Evolutionary conservation across 2,329 filamentous ascomycete genomes (phyloP).

Genomic region (Colletotrichum lentis): DNA sequence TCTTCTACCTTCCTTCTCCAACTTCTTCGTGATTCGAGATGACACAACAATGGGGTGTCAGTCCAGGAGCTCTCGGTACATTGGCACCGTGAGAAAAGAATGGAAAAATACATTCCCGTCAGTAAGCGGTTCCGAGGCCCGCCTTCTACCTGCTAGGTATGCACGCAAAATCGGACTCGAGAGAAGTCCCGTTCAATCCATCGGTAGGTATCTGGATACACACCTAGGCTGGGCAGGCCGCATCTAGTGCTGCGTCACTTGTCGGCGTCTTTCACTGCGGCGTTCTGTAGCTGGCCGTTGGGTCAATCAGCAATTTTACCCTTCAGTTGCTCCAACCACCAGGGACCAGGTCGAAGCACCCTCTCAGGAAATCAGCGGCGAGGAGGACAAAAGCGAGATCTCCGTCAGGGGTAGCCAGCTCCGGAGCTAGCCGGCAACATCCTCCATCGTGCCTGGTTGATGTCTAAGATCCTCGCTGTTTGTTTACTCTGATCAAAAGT

Average conservation of each 20-base stretch:
- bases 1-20: too few relatives aligned
- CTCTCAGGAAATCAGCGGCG: background rate
- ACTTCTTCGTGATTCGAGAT: background rate
- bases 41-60: background rate
- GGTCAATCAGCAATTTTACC: too few relatives aligned
- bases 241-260: background rate
- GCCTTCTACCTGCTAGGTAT: background rate
- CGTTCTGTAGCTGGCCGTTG: background rate
- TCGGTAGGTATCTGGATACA: too few relatives aligned
- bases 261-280: background rate
- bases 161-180: background rate
- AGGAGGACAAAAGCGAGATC: constrained; percentile 3
- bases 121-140: background rate
- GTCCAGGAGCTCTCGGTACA: background rate
- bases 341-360: background rate
- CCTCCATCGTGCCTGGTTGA: background rate
- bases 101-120: background rate
- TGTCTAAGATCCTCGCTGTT: background rate
- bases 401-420: constrained; percentile 1
- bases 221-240: background rate
- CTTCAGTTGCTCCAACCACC: background rate
- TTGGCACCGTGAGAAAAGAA: background rate
- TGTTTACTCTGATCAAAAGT: too few relatives aligned
- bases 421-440: background rate
- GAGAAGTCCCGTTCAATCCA: background rate